phyloP scores from a whole-genome alignment of 768 basidiomycete species.

The Termitomyces sp. region DNA sequence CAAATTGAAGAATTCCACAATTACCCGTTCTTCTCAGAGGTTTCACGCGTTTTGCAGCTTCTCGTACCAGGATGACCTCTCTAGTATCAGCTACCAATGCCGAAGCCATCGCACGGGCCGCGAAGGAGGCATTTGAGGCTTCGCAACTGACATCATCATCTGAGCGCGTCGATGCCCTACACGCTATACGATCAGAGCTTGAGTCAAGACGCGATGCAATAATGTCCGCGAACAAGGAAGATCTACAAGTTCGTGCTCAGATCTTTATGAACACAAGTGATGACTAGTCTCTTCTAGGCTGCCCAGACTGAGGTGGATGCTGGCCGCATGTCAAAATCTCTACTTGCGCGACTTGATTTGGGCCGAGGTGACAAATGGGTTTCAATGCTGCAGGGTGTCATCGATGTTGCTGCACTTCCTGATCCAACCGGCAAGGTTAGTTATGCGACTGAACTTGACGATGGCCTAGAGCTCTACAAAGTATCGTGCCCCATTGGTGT shows the following conservation, averaged over 20 bases:
- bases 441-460: slow-evolving; percentile 88
- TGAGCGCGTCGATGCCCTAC: slow-evolving; percentile 69
- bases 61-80: not conserved
- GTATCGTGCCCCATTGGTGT: slow-evolving; percentile 97
- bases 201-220: slow-evolving; percentile 61
- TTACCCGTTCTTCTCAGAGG: not conserved
- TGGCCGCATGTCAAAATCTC: slow-evolving; percentile 76
- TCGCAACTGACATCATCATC: slow-evolving; percentile 73
- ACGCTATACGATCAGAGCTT: slow-evolving; percentile 64
- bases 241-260: slow-evolving; percentile 56
- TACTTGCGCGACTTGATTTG: slow-evolving; percentile 85
- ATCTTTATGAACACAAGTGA: not conserved
- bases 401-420: slow-evolving; percentile 79
- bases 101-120: slow-evolving; percentile 67
- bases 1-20: not conserved
- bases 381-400: slow-evolving; percentile 85
- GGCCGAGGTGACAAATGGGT: slow-evolving; percentile 84
- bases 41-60: not conserved
- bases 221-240: slow-evolving; percentile 73
- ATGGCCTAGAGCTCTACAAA: slow-evolving; percentile 82
- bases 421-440: slow-evolving; percentile 85
- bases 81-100: slow-evolving; percentile 24
- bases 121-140: slow-evolving; percentile 79
- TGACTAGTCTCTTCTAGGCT: slow-evolving; percentile 37
- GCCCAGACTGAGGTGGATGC: slow-evolving; percentile 74